Conservation (phyloP, 108 stramenopile species). For the Asterionellopsis glacialis region DNA sequence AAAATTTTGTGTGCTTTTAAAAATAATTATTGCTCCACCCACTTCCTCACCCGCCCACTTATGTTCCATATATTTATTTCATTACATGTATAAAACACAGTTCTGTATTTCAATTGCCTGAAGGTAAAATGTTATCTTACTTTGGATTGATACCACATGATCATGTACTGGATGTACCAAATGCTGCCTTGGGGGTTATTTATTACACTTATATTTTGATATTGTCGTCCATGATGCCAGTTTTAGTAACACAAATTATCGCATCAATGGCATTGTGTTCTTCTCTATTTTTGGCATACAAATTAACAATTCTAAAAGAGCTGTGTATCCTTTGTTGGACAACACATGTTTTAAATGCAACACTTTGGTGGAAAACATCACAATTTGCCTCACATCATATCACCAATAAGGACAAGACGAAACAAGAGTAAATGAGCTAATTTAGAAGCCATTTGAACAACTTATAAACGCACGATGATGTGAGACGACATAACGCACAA, state of each 20-base stretch:
- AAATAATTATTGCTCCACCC: too few species aligned
- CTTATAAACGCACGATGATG: too few species aligned
- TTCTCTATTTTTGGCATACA: slow-evolving; percentile 57
- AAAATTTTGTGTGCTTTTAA: not conserved
- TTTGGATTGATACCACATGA: slow-evolving; percentile 66
- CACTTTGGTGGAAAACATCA: slow-evolving; percentile 28
- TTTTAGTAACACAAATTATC: slow-evolving; percentile 24
- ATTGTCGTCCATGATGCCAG: slow-evolving; percentile 14
- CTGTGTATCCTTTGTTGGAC: slow-evolving; percentile 71
- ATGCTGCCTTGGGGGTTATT: slow-evolving; percentile 59
- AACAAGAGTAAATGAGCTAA: too few species aligned
- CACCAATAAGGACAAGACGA: not conserved
- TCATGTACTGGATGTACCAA: slow-evolving; percentile 62
- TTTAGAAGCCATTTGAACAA: too few species aligned
- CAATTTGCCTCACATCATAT: not conserved
- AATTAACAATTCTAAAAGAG: slow-evolving; percentile 49
- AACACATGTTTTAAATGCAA: slow-evolving; percentile 65
- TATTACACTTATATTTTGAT: slow-evolving; percentile 46
- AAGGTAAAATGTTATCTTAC: slow-evolving; percentile 69
- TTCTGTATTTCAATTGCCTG: slow-evolving; percentile 62
- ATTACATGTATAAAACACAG: too few species aligned
- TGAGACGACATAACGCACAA: too few species aligned
- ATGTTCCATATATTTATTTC: too few species aligned
- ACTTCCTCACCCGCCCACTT: too few species aligned
- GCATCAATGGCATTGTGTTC: slow-evolving; percentile 40